These are phyloP conservation scores for Neonothopanus nambi DNA, from an alignment of 1,284 basidiomycete genomes.

Conservation along the genomic window DNA sequence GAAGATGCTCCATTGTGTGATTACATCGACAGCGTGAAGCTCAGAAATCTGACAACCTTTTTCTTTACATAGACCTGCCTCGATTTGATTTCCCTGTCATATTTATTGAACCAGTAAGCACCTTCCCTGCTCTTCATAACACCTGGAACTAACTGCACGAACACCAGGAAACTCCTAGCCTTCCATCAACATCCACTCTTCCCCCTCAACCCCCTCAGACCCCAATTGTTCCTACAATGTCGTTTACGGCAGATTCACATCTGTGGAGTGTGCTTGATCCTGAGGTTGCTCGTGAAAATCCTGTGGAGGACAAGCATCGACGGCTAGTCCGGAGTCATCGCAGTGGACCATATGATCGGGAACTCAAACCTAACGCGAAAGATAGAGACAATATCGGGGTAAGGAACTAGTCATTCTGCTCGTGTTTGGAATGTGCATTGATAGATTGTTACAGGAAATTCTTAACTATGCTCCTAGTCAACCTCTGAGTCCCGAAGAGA, in stretches of 20 bases:
- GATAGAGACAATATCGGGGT: slow-evolving; percentile 93
- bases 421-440: neutral
- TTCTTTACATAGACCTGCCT: slow-evolving; percentile 93
- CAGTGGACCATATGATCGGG: slow-evolving; percentile 91
- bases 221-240: slow-evolving; percentile 37
- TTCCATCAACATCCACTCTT: slow-evolving; percentile 36
- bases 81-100: slow-evolving; percentile 99
- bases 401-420: slow-evolving; percentile 26
- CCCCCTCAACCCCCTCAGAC: slow-evolving; percentile 32
- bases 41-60: slow-evolving; percentile 86
- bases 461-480: slow-evolving; percentile 91
- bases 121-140: slow-evolving; percentile 7
- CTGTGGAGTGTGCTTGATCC: slow-evolving; percentile 94
- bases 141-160: slow-evolving; percentile 3
- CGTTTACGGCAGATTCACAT: slow-evolving; percentile 61
- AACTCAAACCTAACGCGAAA: slow-evolving; percentile 95
- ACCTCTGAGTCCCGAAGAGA: slow-evolving; percentile 86
- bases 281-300: slow-evolving; percentile 88
- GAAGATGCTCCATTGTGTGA: too few relatives aligned
- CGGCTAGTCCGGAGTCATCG: slow-evolving; percentile 93
- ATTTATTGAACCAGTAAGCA: slow-evolving; percentile 81
- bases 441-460: slow-evolving; percentile 63
- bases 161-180: slow-evolving; percentile 34
- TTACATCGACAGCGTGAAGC: too few relatives aligned
- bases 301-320: slow-evolving; percentile 96